These are phyloP conservation scores for Tuber brumale DNA, from an alignment of 495 filamentous ascomycete genomes.

Conservation along the genomic window DNA sequence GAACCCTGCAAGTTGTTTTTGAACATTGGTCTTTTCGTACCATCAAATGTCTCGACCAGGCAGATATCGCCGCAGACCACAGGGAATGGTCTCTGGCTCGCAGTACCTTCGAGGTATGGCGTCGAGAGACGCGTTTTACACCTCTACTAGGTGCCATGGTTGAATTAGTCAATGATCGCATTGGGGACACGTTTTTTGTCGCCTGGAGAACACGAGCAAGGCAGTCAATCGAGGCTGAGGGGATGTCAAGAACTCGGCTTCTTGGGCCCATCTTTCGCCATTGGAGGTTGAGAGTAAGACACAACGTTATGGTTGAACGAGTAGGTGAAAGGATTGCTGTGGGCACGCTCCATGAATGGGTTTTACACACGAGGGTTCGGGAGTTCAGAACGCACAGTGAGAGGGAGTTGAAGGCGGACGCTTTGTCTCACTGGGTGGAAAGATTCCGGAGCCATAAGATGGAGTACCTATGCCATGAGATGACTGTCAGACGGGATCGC, in stretches of 20 bases:
- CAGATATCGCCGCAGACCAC: slow-evolving; percentile 31
- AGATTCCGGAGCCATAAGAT: slow-evolving; percentile 4
- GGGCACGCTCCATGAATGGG: slow-evolving; percentile 15
- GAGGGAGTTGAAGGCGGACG: background rate
- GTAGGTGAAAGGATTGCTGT: slow-evolving; percentile 6
- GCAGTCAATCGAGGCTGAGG: slow-evolving; percentile 27
- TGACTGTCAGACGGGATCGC: slow-evolving; percentile 13
- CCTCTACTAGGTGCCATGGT: slow-evolving; percentile 20
- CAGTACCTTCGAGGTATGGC: slow-evolving; percentile 32
- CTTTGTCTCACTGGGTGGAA: slow-evolving; percentile 14
- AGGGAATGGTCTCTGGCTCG: slow-evolving; percentile 33
- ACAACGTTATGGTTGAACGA: slow-evolving; percentile 23
- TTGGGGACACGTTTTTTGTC: slow-evolving; percentile 19
- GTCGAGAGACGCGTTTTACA: slow-evolving; percentile 24
- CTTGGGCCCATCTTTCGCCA: slow-evolving; percentile 13
- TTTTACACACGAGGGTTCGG: slow-evolving; percentile 20
- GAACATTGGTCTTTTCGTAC: slow-evolving; percentile 34
- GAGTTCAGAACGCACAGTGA: slow-evolving; percentile 9
- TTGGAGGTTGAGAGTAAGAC: slow-evolving; percentile 32
- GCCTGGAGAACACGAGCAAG: slow-evolving; percentile 32
- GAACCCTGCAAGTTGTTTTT: slow-evolving; percentile 33
- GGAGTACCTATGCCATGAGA: slow-evolving; percentile 6
- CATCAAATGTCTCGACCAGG: slow-evolving; percentile 26
- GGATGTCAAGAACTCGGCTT: slow-evolving; percentile 10
- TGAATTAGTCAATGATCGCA: slow-evolving; percentile 22